Conservation (phyloP, 2,329 filamentous ascomycete species). For the Stagonosporopsis rhizophila region DNA sequence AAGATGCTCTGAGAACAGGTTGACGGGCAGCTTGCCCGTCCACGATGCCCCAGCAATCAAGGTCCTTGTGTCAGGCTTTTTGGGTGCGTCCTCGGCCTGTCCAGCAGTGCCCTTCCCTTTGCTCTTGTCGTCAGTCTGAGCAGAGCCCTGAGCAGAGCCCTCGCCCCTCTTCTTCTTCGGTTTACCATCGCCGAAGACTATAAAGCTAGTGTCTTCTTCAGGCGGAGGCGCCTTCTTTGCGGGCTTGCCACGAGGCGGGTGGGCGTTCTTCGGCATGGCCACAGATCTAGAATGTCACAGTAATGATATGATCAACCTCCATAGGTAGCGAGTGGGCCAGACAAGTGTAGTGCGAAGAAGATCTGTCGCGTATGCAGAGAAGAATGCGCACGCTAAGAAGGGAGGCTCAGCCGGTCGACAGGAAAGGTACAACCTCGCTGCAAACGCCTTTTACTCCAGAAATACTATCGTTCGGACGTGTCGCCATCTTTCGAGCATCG, state of each 20-base stretch:
- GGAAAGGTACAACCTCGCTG: neutral
- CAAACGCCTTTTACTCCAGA: neutral
- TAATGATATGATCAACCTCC: constrained; percentile 8
- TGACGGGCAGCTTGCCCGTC: constrained; percentile 96
- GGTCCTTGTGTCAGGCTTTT: constrained; percentile 70
- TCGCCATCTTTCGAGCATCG: constrained; percentile 15
- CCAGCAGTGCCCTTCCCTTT: constrained; percentile 43
- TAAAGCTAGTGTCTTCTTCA: constrained; percentile 57
- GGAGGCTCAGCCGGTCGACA: constrained; percentile 25
- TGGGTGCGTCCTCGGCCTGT: constrained; percentile 53
- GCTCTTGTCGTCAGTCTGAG: constrained; percentile 34
- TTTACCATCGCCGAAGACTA: constrained; percentile 57
- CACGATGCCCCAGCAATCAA: constrained; percentile 94
- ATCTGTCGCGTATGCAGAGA: constrained; percentile 16
- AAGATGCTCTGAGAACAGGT: constrained; percentile 90
- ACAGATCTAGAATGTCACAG: constrained; percentile 4
- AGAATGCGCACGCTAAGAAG: constrained; percentile 25
- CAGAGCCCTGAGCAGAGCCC: constrained; percentile 24
- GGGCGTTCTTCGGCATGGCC: constrained; percentile 59
- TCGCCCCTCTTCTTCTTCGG: constrained; percentile 51
- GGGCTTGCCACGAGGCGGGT: constrained; percentile 52
- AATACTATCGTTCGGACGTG: constrained; percentile 4
- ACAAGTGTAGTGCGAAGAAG: neutral
- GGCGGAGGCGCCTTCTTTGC: constrained; percentile 53
- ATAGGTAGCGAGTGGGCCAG: constrained; percentile 10